Base-by-base conservation (phyloP, 2,329 filamentous ascomycete species). In the Penicillium sp. region DNA sequence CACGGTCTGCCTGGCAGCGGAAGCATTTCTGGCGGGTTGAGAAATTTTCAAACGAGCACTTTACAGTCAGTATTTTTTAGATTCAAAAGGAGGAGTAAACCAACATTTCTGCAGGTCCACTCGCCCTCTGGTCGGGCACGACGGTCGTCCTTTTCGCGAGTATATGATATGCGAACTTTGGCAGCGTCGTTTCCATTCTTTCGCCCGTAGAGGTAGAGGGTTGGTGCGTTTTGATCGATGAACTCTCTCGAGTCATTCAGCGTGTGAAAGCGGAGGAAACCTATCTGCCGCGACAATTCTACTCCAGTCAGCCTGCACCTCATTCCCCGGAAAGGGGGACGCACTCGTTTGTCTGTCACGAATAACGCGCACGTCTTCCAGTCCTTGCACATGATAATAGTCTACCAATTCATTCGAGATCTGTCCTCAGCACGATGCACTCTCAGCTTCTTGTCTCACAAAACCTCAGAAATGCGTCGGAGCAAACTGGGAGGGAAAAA, bases 1-100 rank as follows among this genome's bases (percentile, higher is more conserved):
- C 77, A 64, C 77, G 76, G 18, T 78, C 77, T 9, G 76, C 74
- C 63, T 83, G 81, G 65, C 84, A 87, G 46, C 81, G 78, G 65
- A 82, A 85, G 64, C 84, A 87, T 56, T 78, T 74, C 14, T 73
- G 70, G 45, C 83, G 77, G 47, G 79, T 78, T 5, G 82, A 74
- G 62, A 81, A 86, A 63, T 86, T 87, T 54, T 79, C 71, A 57
- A 81, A 74, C 24, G 74, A 71, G 66, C 82, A 84, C 83, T 85
- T 50, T 42, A 57, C 3, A 33, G 35, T 59, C 40, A 59, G 57
- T 24, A 18, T 21, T 5, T 18, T 18, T 5, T 12, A 21, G 28
- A 30, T 21, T 33, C 8, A 18, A 12, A 40, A 8, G 28, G 9
- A 23, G 26, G 14, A 5, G 45, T 50, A 45, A 47, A 63, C 68